Percentiles rank a stretch among this genome's conserved stretches.
Conservation (phyloP, 129 eudicot genomes). For the Centella asiatica region DNA sequence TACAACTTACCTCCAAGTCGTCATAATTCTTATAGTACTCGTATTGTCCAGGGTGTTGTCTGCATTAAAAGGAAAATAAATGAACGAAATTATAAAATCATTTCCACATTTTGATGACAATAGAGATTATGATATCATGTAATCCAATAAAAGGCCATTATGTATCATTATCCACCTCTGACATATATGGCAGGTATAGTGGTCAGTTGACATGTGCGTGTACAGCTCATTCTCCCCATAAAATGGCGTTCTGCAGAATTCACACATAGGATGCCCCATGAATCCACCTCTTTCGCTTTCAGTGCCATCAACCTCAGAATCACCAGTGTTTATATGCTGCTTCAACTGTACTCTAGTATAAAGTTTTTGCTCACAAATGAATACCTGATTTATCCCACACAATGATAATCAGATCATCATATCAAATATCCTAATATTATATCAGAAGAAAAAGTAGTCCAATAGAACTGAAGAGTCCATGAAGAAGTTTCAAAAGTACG, state of each 20-base stretch:
- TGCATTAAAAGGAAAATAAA: slow-evolving; percentile 23
- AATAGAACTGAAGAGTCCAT: no score
- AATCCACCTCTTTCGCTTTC: slow-evolving; percentile 99
- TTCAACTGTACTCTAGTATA: slow-evolving; percentile 70
- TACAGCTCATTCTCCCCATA: slow-evolving; percentile 93
- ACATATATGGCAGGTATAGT: slow-evolving; percentile 81
- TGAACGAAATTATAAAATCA: not conserved
- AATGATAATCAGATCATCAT: slow-evolving; percentile 10
- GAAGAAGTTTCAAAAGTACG: no score
- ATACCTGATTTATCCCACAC: slow-evolving; percentile 46
- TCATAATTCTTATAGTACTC: slow-evolving; percentile 87
- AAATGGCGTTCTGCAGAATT: slow-evolving; percentile 78
- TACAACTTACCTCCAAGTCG: slow-evolving; percentile 76
- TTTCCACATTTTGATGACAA: not conserved
- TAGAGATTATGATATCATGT: not conserved
- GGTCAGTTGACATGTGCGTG: slow-evolving; percentile 84
- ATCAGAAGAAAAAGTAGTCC: not conserved
- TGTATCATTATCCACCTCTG: slow-evolving; percentile 48
- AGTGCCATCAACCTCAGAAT: slow-evolving; percentile 95
- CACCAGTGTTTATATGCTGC: slow-evolving; percentile 80
- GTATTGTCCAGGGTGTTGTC: slow-evolving; percentile 88
- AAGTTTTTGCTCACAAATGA: slow-evolving; percentile 91
- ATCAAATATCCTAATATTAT: slow-evolving; percentile 12
- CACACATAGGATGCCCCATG: slow-evolving; percentile 86
- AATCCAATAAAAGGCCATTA: not conserved